Evolutionary conservation across 139 green algal genomes (phyloP).

Genomic region (Coelastrella sp.): DNA sequence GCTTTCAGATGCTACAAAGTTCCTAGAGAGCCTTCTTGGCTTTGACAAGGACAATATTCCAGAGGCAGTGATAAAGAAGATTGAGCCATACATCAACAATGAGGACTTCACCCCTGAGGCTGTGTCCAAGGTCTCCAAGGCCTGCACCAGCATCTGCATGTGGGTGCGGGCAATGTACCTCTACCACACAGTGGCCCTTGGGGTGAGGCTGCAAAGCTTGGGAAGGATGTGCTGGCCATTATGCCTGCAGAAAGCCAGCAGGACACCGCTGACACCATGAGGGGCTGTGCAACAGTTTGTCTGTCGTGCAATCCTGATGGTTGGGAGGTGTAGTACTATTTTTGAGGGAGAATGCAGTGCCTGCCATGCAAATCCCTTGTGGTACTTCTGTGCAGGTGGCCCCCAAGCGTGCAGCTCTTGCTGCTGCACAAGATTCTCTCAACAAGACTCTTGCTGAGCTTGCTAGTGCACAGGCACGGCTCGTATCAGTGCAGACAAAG

Average conservation of each 20-base stretch:
- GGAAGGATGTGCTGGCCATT: not conserved
- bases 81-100: constrained; percentile 75
- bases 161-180: constrained; percentile 87
- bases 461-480: constrained; percentile 57
- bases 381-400: too few relatives aligned
- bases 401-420: too few relatives aligned
- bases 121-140: constrained; percentile 84
- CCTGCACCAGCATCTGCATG: constrained; percentile 91
- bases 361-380: too few relatives aligned
- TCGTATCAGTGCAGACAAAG: constrained; percentile 80
- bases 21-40: constrained; percentile 80
- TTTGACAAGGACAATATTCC: constrained; percentile 91
- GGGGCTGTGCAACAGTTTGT: too few relatives aligned
- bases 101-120: constrained; percentile 81
- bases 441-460: constrained; percentile 57
- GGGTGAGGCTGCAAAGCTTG: constrained; percentile 33
- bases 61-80: constrained; percentile 70
- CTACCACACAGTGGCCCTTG: constrained; percentile 85
- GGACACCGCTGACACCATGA: not conserved
- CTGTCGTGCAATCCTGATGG: too few relatives aligned
- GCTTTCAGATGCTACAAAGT: constrained; percentile 79
- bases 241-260: constrained; percentile 57
- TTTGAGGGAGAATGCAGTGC: too few relatives aligned
- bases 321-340: too few relatives aligned
- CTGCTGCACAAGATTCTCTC: constrained; percentile 43